Evolutionary conservation across 1,284 basidiomycete species (phyloP).

Genomic region (Thecaphora frezii): DNA sequence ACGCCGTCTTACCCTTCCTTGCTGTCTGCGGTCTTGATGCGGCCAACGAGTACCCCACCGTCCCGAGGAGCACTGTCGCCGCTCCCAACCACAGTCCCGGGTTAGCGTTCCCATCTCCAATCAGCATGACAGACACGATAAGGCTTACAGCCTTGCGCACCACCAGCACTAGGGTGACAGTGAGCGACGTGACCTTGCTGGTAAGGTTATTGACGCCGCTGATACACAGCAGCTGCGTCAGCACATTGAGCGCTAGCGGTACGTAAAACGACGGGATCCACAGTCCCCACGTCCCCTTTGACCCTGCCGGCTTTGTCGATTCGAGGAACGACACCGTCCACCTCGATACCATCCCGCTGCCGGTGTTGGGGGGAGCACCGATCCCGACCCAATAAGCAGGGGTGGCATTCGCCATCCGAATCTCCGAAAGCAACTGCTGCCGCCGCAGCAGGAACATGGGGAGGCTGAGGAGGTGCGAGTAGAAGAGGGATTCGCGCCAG

Average conservation of each 20-base stretch:
- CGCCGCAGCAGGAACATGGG: slow-evolving; percentile 66
- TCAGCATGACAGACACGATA: slow-evolving; percentile 70
- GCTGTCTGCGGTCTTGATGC: not conserved
- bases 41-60: slow-evolving; percentile 65
- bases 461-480: slow-evolving; percentile 69
- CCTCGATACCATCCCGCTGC: slow-evolving; percentile 35
- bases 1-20: not conserved
- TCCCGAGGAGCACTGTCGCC: slow-evolving; percentile 71
- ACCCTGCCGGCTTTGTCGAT: no score
- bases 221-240: slow-evolving; percentile 85
- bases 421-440: slow-evolving; percentile 12
- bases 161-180: slow-evolving; percentile 83
- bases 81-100: slow-evolving; percentile 42
- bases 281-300: slow-evolving; percentile 9
- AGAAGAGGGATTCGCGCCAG: slow-evolving; percentile 92
- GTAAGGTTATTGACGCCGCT: slow-evolving; percentile 86
- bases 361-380: slow-evolving; percentile 7
- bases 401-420: slow-evolving; percentile 35
- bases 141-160: slow-evolving; percentile 85
- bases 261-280: slow-evolving; percentile 69
- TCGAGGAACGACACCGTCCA: slow-evolving; percentile 42
- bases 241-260: slow-evolving; percentile 71
- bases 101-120: slow-evolving; percentile 56
- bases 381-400: slow-evolving; percentile 38
- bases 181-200: slow-evolving; percentile 70